Conservation (phyloP, 1,139 yeast genomes). For the Chernovozyma aurita region DNA sequence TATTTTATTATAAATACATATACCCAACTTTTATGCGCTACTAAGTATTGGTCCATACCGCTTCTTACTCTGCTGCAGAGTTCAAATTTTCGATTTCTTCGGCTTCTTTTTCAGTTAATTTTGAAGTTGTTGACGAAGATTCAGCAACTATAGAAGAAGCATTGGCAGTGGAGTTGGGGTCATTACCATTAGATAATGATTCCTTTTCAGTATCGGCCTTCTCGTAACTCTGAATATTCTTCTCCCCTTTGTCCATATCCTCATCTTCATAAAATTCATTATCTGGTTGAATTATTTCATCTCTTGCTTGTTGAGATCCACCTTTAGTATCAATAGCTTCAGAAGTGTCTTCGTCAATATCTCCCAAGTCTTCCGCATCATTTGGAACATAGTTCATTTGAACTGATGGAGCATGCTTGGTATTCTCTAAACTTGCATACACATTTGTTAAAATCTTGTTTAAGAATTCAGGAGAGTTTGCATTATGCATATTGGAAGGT, state of each 20-base stretch:
- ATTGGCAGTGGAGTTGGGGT: not conserved
- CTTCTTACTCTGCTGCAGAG: conserved; percentile 4
- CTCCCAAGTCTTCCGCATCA: conserved; percentile 81
- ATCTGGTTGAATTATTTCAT: conserved; percentile 61
- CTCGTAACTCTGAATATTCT: conserved; percentile 16
- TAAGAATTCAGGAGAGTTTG: conserved; percentile 88
- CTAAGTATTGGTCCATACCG: too few relatives aligned
- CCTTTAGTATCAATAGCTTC: conserved; percentile 86
- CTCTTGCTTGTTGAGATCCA: conserved; percentile 83
- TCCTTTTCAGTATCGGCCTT: not conserved
- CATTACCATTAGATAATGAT: not conserved
- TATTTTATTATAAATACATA: too few relatives aligned
- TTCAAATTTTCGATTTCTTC: conserved; percentile 38
- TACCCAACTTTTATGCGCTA: too few relatives aligned
- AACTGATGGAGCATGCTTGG: conserved; percentile 93
- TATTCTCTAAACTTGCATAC: conserved; percentile 72
- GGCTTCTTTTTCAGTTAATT: conserved; percentile 35
- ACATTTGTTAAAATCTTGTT: conserved; percentile 81
- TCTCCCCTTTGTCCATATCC: conserved; percentile 46
- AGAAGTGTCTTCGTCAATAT: conserved; percentile 69
- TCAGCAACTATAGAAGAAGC: not conserved
- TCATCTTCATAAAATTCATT: conserved; percentile 67
- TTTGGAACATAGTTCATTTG: conserved; percentile 88
- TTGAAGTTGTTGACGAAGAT: not conserved
- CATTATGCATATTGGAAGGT: conserved; percentile 95